A percentile compares a stretch with the other conserved stretches of the same genome.
Conservation (phyloP, 495 filamentous ascomycete species). For the Penicillium tannophilum region DNA sequence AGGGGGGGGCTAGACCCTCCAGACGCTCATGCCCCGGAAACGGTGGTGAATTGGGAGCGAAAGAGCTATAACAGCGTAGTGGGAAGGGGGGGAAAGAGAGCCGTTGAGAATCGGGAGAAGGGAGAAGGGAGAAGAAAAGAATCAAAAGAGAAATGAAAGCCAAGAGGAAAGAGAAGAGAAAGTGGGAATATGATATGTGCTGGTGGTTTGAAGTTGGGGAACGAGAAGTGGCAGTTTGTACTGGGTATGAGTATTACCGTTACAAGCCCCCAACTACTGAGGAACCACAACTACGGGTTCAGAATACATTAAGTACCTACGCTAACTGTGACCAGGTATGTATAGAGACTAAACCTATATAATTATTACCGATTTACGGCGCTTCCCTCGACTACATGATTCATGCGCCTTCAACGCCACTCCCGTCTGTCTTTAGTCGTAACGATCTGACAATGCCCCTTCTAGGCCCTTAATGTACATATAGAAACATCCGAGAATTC, state of each 20-base stretch:
- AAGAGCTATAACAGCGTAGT: neutral
- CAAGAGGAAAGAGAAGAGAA: neutral
- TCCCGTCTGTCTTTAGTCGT: conserved; percentile 3
- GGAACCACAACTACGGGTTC: neutral
- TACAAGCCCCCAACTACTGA: neutral
- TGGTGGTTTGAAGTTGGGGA: conserved; percentile 1
- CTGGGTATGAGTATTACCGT: conserved; percentile 5
- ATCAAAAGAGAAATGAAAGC: neutral
- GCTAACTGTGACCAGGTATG: neutral
- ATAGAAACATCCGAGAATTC: neutral
- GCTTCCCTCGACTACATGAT: conserved; percentile 12
- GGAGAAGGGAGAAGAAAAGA: neutral
- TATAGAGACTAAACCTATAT: neutral
- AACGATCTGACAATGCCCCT: neutral
- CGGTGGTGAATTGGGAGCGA: conserved; percentile 2
- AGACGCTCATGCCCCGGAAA: conserved; percentile 15
- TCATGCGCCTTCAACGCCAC: conserved; percentile 11
- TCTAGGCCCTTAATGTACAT: neutral
- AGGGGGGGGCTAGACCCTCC: conserved; percentile 15
- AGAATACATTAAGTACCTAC: conserved; percentile 1
- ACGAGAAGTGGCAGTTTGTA: neutral
- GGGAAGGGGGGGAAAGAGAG: neutral
- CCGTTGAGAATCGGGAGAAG: neutral
- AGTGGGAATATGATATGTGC: conserved; percentile 10
- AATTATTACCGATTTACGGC: conserved; percentile 7